A percentile compares a stretch with the other conserved stretches of the same genome.
phyloP scores from a whole-genome alignment of 2,329 filamentous ascomycete species.

The Cercospora sp. region DNA sequence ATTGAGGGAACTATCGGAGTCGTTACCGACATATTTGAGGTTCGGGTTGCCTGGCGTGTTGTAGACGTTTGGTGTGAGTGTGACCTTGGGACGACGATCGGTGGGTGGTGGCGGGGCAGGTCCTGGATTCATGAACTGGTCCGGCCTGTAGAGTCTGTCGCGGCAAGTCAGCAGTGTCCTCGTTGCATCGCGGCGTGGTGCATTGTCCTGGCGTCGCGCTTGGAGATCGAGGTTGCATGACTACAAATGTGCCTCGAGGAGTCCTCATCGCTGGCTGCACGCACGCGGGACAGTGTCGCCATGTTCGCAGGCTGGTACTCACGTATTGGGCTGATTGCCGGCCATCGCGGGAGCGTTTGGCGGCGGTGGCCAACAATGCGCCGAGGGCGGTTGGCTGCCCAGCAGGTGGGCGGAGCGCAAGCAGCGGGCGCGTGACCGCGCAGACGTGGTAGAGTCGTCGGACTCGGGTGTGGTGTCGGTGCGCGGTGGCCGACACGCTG shows the following conservation, averaged over 20 bases:
- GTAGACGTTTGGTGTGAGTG: slow-evolving; percentile 70
- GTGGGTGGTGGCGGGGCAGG: slow-evolving; percentile 87
- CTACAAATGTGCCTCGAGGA: background rate
- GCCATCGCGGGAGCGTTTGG: slow-evolving; percentile 18
- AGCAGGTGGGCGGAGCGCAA: slow-evolving; percentile 1
- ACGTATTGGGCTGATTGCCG: slow-evolving; percentile 20
- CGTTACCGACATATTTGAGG: slow-evolving; percentile 20
- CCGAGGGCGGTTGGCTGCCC: slow-evolving; percentile 4
- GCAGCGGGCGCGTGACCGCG: slow-evolving; percentile 6
- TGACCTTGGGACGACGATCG: slow-evolving; percentile 73
- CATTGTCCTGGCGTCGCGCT: background rate
- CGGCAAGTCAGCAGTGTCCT: slow-evolving; percentile 3
- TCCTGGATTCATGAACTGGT: slow-evolving; percentile 92
- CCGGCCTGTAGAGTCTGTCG: slow-evolving; percentile 59
- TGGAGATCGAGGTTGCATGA: background rate
- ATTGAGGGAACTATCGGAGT: slow-evolving; percentile 40
- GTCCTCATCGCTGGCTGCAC: background rate
- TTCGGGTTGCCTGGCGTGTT: slow-evolving; percentile 75
- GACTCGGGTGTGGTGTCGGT: background rate
- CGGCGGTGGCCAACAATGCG: slow-evolving; percentile 15
- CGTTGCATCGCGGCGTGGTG: slow-evolving; percentile 3
- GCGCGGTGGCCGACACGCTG: slow-evolving; percentile 4
- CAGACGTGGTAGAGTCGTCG: background rate
- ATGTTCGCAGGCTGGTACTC: slow-evolving; percentile 5
- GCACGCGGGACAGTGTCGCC: background rate